Evolutionary conservation across 2,329 filamentous ascomycete genomes (phyloP), one percentile per base, ranked within the genome.

Genomic region (Calonectria hongkongensis): DNA sequence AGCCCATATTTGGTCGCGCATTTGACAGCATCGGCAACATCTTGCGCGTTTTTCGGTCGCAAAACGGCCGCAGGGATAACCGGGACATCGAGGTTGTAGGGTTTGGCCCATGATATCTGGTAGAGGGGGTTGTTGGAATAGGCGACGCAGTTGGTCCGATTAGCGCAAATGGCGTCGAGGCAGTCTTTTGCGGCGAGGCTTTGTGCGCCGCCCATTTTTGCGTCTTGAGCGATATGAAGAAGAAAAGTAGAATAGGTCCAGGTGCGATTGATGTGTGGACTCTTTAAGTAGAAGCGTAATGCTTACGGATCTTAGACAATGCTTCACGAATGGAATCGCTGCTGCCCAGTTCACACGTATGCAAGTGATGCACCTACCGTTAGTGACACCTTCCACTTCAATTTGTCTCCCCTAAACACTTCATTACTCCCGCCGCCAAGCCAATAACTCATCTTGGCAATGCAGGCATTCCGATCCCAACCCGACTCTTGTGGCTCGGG

Each of bases 21-120:
- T 64, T 88, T 87, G 47, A 93, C 86, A 16, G 90, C 88, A 25
- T 83, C 87, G 1, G 90, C 86, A 2, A 93, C 88, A 68, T 93
- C 89, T 27, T 88, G 81, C 13, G 87, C 84, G 0, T 83, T 89
- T 6, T 84, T 82, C 0, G 91, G 91, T 9, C 89, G 84, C 3
- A 91, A 86, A 21, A 93, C 89, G 13, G 89, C 90, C 10, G 86
- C 82, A 0, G 91, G 92, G 7, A 82, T 87, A 28, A 90, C 85
- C 2, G 82, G 79, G 21, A 87, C 79, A 45, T 87, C 88, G 69
- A 90, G 85, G 71, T 91, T 91, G 81, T 88, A 91, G 1, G 86
- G 84, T 75, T 86, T 86, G 43, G 87, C 88, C 89, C 89, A 91
- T 9, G 79, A 75, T 2, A 82, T 48, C 77, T 89, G 84, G 80